Evolutionary conservation across 2,329 filamentous ascomycete species (phyloP).

Genomic region (Conoideocrella luteorostrata): DNA sequence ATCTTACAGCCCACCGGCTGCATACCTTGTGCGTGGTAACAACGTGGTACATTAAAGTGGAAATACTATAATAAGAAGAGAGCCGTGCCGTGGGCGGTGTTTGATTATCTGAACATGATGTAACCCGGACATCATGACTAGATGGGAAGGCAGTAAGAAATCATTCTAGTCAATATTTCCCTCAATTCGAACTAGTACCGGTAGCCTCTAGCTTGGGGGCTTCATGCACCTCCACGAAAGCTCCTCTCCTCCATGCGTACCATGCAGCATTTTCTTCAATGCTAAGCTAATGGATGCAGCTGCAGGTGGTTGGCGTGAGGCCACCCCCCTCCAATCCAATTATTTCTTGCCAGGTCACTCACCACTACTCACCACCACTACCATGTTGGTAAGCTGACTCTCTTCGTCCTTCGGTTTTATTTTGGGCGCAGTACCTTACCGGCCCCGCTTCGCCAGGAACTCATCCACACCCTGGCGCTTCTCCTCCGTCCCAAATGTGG

Average conservation of each 20-base stretch:
- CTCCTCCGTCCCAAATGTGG: conserved; percentile 26
- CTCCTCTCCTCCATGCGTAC: too few relatives aligned
- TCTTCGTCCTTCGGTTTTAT: neutral
- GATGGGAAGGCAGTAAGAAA: neutral
- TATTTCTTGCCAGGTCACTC: neutral
- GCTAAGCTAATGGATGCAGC: conserved; percentile 5
- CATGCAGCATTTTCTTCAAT: conserved; percentile 6
- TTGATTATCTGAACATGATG: neutral
- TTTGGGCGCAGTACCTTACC: neutral
- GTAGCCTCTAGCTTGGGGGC: neutral
- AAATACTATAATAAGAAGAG: too few relatives aligned
- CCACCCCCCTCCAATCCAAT: neutral
- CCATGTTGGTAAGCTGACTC: neutral
- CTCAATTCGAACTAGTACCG: neutral
- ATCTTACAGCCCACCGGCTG: too few relatives aligned
- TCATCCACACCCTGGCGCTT: conserved; percentile 22
- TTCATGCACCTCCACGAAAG: conserved; percentile 4
- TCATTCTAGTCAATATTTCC: neutral
- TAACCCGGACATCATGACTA: neutral
- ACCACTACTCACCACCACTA: neutral
- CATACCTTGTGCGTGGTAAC: too few relatives aligned
- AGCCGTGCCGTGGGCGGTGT: neutral
- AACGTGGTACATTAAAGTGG: too few relatives aligned
- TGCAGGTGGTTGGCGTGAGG: neutral
- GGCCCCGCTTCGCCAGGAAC: conserved; percentile 20